Conservation (phyloP, 2,329 filamentous ascomycete species). For the Venturia aucupariae region DNA sequence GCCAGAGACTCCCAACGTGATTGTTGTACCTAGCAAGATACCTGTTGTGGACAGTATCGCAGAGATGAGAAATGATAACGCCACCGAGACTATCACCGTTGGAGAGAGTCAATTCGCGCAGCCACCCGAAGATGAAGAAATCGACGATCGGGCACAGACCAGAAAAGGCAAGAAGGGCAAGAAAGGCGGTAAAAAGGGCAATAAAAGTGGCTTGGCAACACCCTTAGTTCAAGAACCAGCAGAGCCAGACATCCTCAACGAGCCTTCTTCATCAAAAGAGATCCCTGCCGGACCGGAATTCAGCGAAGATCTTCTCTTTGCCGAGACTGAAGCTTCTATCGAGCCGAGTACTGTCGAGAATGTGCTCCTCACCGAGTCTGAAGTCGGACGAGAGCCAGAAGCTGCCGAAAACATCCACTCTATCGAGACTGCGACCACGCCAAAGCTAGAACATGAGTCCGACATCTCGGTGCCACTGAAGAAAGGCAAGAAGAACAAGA, state of each 20-base stretch:
- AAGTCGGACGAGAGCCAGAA: neutral
- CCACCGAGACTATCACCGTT: no score
- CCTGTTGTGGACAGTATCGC: no score
- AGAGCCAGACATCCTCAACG: neutral
- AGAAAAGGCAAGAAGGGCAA: conserved; percentile 25
- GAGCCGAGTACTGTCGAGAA: neutral
- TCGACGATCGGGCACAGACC: neutral
- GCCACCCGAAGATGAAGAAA: no score
- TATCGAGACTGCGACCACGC: neutral
- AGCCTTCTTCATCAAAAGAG: neutral
- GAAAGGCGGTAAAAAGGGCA: conserved; percentile 40
- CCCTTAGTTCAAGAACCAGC: neutral
- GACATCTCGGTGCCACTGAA: neutral
- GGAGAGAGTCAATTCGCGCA: no score
- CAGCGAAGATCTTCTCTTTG: neutral
- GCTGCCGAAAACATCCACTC: neutral
- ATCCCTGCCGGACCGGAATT: neutral
- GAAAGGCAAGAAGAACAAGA: conserved; percentile 12
- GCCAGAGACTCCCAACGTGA: neutral
- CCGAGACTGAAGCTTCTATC: neutral
- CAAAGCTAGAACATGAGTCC: conserved; percentile 14
- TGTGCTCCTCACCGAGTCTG: conserved; percentile 11
- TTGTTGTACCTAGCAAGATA: no score
- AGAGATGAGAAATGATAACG: no score
- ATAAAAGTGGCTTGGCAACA: conserved; percentile 17